phyloP scores from a whole-genome alignment of 2,329 filamentous ascomycete species.

The Phaeosphaeriaceae sp. region DNA sequence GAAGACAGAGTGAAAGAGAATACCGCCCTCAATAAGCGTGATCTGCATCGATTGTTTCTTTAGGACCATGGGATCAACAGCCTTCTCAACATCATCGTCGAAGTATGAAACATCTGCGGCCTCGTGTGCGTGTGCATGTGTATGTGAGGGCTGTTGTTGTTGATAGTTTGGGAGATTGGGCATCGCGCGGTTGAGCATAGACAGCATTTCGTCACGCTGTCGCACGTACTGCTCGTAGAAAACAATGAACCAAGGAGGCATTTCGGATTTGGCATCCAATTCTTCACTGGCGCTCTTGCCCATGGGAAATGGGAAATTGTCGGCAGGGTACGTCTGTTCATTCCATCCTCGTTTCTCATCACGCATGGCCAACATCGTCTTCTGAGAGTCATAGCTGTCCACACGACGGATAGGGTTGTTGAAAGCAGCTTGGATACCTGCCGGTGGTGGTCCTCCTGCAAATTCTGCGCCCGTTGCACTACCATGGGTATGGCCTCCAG shows the following conservation, averaged over 20 bases:
- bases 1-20: constrained; percentile 69
- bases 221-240: constrained; percentile 69
- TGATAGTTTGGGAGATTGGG: constrained; percentile 40
- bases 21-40: constrained; percentile 63
- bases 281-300: constrained; percentile 32
- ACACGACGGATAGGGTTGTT: constrained; percentile 37
- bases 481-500: constrained; percentile 65
- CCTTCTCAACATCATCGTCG: constrained; percentile 44
- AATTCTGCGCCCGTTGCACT: constrained; percentile 58
- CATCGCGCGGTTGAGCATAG: constrained; percentile 56
- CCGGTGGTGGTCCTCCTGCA: constrained; percentile 22
- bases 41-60: constrained; percentile 50
- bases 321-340: constrained; percentile 36
- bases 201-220: constrained; percentile 65
- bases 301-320: constrained; percentile 40
- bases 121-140: constrained; percentile 16
- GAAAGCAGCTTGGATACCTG: constrained; percentile 39
- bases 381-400: constrained; percentile 46
- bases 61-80: constrained; percentile 47
- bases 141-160: constrained; percentile 25
- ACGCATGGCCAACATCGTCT: constrained; percentile 41
- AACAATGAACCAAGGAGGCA: constrained; percentile 68
- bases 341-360: constrained; percentile 44
- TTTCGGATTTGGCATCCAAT: constrained; percentile 49
- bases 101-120: constrained; percentile 43